These are phyloP conservation scores for Auricularia auricula-judae DNA, from an alignment of 768 basidiomycete species.

Conservation along the genomic window DNA sequence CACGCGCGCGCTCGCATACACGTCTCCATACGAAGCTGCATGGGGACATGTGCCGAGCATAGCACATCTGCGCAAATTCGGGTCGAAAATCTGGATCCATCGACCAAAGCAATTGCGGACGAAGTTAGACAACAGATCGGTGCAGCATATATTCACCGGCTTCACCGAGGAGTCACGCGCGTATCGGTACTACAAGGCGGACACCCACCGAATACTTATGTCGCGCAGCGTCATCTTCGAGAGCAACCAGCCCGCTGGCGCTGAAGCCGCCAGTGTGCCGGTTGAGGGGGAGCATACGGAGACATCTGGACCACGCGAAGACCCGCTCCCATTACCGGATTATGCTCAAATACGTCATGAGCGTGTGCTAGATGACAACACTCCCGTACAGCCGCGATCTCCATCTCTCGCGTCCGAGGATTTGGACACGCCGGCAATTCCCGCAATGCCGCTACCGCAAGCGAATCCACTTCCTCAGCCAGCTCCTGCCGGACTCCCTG, in stretches of 20 bases:
- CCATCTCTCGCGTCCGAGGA: background rate
- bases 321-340: background rate
- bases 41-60: constrained; percentile 12
- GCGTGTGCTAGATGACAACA: too few relatives aligned
- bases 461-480: too few relatives aligned
- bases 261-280: background rate
- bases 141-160: background rate
- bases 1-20: constrained; percentile 4
- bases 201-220: background rate
- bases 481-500: too few relatives aligned
- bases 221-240: background rate
- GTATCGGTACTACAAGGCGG: background rate
- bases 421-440: background rate
- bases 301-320: background rate
- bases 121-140: background rate
- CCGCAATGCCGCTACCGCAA: background rate
- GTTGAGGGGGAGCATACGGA: background rate
- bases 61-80: background rate
- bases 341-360: background rate
- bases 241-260: background rate
- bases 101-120: background rate
- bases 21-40: constrained; percentile 16
- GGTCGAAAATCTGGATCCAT: constrained; percentile 10
- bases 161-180: background rate
- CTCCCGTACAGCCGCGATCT: background rate